A percentile compares a stretch with the other conserved stretches of the same genome.
Conservation (phyloP, 495 filamentous ascomycete genomes). For the Aspergillus olivimuriae region DNA sequence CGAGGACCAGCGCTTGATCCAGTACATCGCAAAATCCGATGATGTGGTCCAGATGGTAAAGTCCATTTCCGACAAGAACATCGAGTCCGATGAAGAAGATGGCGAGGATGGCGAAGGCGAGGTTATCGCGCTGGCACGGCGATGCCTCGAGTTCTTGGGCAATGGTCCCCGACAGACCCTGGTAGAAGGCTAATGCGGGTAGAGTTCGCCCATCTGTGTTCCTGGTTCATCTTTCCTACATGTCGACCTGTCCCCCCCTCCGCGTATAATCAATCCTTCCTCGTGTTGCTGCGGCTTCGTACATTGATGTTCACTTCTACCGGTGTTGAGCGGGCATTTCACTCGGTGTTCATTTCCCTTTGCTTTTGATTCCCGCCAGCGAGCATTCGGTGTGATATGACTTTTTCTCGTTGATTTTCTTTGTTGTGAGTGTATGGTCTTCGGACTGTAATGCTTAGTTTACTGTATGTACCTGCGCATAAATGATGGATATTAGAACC, state of each 20-base stretch:
- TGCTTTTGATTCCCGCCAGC: slow-evolving; percentile 24
- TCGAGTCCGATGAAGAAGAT: slow-evolving; percentile 86
- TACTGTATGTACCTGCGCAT: neutral
- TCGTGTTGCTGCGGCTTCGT: slow-evolving; percentile 5
- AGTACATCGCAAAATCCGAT: slow-evolving; percentile 77
- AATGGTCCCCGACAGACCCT: slow-evolving; percentile 51
- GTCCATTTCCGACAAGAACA: slow-evolving; percentile 78
- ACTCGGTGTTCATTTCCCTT: slow-evolving; percentile 26
- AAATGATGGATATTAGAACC: neutral
- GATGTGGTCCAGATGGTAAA: slow-evolving; percentile 88
- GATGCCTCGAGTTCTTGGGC: slow-evolving; percentile 81
- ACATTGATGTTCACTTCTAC: slow-evolving; percentile 12
- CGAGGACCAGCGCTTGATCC: slow-evolving; percentile 77
- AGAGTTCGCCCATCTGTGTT: slow-evolving; percentile 8
- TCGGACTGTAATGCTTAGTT: neutral
- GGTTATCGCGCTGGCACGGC: slow-evolving; percentile 83
- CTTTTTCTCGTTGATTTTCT: slow-evolving; percentile 6
- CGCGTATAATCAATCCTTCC: slow-evolving; percentile 6
- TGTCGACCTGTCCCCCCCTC: slow-evolving; percentile 8
- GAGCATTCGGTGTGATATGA: slow-evolving; percentile 34
- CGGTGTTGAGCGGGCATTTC: slow-evolving; percentile 34
- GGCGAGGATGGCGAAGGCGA: slow-evolving; percentile 91
- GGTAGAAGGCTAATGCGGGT: slow-evolving; percentile 44
- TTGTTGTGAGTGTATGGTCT: neutral
- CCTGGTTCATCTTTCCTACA: slow-evolving; percentile 9